These are phyloP conservation scores for Trichocomaceae sp. DNA, from an alignment of 2,329 filamentous ascomycete genomes.

Conservation along the genomic window DNA sequence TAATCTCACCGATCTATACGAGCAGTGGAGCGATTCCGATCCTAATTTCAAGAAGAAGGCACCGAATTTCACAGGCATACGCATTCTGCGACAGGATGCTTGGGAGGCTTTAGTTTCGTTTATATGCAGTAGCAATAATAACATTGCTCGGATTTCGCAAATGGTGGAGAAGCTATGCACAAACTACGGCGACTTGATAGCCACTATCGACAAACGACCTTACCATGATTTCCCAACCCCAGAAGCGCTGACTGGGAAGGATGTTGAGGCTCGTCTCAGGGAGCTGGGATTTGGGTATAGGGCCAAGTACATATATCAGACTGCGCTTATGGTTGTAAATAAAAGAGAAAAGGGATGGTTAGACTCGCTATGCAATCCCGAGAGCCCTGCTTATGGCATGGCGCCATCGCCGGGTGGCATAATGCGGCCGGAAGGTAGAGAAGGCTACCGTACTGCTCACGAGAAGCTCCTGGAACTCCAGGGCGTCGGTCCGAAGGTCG, in stretches of 20 bases:
- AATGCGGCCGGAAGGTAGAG: constrained; percentile 46
- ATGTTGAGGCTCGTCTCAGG: constrained; percentile 74
- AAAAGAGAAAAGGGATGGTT: constrained; percentile 70
- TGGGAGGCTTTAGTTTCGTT: constrained; percentile 94
- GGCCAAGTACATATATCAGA: constrained; percentile 85
- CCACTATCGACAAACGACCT: constrained; percentile 58
- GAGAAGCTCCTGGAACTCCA: constrained; percentile 69
- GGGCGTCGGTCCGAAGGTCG: constrained; percentile 92
- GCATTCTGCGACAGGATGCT: constrained; percentile 87
- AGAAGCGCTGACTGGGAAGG: constrained; percentile 60
- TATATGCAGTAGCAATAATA: constrained; percentile 99
- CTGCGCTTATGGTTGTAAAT: constrained; percentile 65
- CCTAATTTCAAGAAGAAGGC: constrained; percentile 84
- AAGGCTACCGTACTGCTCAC: constrained; percentile 73
- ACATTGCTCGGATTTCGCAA: constrained; percentile 87
- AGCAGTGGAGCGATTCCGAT: constrained; percentile 79
- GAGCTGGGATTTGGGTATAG: constrained; percentile 89
- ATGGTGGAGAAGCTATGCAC: constrained; percentile 92
- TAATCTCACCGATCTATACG: constrained; percentile 70
- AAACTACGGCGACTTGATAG: constrained; percentile 75
- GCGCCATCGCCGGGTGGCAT: constrained; percentile 40
- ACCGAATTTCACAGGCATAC: constrained; percentile 78
- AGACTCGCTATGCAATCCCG: constrained; percentile 68
- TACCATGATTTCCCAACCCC: constrained; percentile 87
- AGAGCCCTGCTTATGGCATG: constrained; percentile 54